Percentiles rank a stretch among this genome's conserved stretches.
phyloP scores from a whole-genome alignment of 768 basidiomycete genomes.

The Tephrocybe sp. region DNA sequence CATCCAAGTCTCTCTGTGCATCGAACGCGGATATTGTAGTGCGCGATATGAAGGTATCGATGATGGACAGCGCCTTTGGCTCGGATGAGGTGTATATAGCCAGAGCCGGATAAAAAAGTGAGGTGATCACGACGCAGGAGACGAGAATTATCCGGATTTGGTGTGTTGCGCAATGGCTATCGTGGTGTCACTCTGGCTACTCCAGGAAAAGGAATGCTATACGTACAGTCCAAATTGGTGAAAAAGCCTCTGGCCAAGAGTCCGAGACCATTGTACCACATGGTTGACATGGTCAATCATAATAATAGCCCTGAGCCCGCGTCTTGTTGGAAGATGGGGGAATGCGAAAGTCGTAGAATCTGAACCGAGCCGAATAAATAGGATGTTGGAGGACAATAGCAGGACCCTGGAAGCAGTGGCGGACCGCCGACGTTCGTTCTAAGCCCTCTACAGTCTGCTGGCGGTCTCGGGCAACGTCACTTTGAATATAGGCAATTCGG shows the following conservation, averaged over 20 bases:
- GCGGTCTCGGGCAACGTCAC: slow-evolving; percentile 1
- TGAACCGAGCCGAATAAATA: too few relatives aligned
- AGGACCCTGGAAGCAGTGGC: neutral
- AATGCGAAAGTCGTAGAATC: slow-evolving; percentile 5
- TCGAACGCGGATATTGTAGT: slow-evolving; percentile 52
- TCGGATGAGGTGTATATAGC: slow-evolving; percentile 79
- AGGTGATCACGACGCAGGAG: slow-evolving; percentile 85
- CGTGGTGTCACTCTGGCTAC: neutral
- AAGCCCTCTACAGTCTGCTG: neutral
- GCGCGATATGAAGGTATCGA: slow-evolving; percentile 60
- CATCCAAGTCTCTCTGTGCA: slow-evolving; percentile 62
- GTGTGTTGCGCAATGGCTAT: slow-evolving; percentile 86
- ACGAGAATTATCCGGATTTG: slow-evolving; percentile 89
- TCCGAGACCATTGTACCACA: slow-evolving; percentile 39
- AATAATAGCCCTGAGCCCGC: slow-evolving; percentile 12
- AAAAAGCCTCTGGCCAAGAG: slow-evolving; percentile 52
- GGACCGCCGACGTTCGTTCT: neutral
- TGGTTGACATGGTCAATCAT: slow-evolving; percentile 20
- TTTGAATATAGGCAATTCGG: slow-evolving; percentile 5
- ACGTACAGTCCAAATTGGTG: slow-evolving; percentile 79
- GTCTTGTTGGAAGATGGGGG: neutral
- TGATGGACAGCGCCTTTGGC: slow-evolving; percentile 62
- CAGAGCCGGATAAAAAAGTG: slow-evolving; percentile 89
- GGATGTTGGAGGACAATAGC: slow-evolving; percentile 1
- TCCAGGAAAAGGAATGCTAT: slow-evolving; percentile 17